A percentile compares a stretch with the other conserved stretches of the same genome.
Conservation (phyloP, 345 rosid genomes). For the Eucalyptus grandis region DNA sequence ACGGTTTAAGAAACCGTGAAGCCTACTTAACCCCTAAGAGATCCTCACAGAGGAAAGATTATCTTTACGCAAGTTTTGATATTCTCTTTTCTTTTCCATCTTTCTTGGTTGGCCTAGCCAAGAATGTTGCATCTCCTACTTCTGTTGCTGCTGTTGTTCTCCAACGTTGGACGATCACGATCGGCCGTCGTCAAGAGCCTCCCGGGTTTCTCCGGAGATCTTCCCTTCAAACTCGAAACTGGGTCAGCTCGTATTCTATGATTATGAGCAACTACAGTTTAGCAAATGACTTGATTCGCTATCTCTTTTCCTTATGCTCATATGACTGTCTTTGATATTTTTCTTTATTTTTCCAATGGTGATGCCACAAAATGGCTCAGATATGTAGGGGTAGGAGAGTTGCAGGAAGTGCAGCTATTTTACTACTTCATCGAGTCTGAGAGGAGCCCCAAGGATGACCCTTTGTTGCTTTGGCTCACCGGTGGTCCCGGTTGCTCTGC, state of each 20-base stretch:
- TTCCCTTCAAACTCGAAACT: constrained; percentile 13
- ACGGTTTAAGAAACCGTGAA: not conserved
- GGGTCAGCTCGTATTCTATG: not conserved
- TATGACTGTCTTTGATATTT: not conserved
- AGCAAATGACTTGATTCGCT: not conserved
- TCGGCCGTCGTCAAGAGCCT: not conserved
- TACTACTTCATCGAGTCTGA: not conserved
- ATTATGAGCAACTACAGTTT: not conserved
- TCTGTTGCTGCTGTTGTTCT: not conserved
- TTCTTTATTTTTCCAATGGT: not conserved
- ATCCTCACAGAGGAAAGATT: not conserved
- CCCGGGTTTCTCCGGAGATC: constrained; percentile 7
- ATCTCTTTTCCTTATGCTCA: not conserved
- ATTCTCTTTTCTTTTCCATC: not conserved
- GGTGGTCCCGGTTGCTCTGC: constrained; percentile 23
- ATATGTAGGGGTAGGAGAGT: constrained; percentile 8
- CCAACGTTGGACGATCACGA: not conserved
- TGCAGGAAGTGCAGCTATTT: constrained; percentile 4
- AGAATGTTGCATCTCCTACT: not conserved
- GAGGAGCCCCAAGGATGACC: constrained; percentile 6
- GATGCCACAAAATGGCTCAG: not conserved
- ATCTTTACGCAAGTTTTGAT: not conserved
- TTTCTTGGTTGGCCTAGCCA: not conserved
- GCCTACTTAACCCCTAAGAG: not conserved
- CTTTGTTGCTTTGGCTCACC: constrained; percentile 13